Evolutionary conservation across 2,329 filamentous ascomycete genomes (phyloP).

Genomic region (Pseudocercospora fuligena): DNA sequence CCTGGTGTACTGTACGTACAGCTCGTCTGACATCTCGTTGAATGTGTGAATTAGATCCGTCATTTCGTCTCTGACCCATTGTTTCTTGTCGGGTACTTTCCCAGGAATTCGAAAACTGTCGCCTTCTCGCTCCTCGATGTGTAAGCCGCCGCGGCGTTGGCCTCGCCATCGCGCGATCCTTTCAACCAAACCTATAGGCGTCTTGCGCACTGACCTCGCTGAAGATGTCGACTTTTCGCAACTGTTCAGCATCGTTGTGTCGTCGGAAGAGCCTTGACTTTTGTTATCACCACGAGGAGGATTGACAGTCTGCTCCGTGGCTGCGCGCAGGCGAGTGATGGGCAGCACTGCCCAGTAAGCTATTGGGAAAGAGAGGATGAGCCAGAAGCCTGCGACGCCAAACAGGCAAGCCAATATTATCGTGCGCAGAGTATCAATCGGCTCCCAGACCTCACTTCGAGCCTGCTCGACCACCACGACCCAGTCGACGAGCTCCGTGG

Average conservation of each 20-base stretch:
- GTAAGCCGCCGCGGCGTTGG: conserved; percentile 28
- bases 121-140: conserved; percentile 44
- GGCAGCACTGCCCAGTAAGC: conserved; percentile 82
- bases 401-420: conserved; percentile 86
- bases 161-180: conserved; percentile 41
- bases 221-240: conserved; percentile 7
- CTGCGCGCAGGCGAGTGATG: conserved; percentile 74
- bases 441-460: conserved; percentile 73
- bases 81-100: conserved; percentile 71
- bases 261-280: conserved; percentile 15
- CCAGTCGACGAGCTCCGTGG: conserved; percentile 76
- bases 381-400: conserved; percentile 72
- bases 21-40: conserved; percentile 91
- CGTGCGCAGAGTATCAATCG: conserved; percentile 76
- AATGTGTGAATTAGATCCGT: conserved; percentile 84
- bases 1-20: conserved; percentile 81
- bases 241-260: neutral
- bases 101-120: conserved; percentile 79
- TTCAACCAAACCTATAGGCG: conserved; percentile 40
- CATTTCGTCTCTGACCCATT: conserved; percentile 78
- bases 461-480: conserved; percentile 79
- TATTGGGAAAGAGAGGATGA: conserved; percentile 75
- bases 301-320: conserved; percentile 73
- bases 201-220: conserved; percentile 9
- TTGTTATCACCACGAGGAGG: conserved; percentile 55